These are phyloP conservation scores for Teratosphaeria viscida DNA, from an alignment of 2,329 filamentous ascomycete species.

Conservation along the genomic window DNA sequence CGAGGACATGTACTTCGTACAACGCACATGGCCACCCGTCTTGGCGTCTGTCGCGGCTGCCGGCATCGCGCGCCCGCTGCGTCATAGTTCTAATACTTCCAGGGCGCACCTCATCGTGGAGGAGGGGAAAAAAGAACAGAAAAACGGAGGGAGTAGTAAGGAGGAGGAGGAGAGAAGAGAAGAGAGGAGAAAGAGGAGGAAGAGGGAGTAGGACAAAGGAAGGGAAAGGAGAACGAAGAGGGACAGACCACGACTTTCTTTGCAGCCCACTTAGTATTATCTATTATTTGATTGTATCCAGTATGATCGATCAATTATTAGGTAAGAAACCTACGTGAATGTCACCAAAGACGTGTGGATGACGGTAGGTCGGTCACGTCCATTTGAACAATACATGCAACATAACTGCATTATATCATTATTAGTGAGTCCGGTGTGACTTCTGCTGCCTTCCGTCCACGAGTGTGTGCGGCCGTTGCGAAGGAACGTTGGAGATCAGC, in stretches of 20 bases:
- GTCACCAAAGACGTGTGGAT: not conserved
- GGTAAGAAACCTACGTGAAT: not conserved
- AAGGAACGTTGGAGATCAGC: not conserved
- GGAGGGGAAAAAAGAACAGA: too few relatives aligned
- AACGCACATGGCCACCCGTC: not conserved
- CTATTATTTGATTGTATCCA: too few relatives aligned
- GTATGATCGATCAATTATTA: not conserved
- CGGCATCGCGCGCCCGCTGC: not conserved
- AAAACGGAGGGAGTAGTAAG: too few relatives aligned
- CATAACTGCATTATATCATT: too few relatives aligned
- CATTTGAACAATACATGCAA: accelerated
- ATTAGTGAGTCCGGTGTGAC: too few relatives aligned
- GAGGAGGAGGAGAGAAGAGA: too few relatives aligned
- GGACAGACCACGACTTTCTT: not conserved
- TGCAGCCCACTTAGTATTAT: not conserved
- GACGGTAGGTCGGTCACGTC: not conserved
- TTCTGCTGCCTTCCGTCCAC: not conserved
- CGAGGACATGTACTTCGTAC: too few relatives aligned
- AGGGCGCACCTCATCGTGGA: too few relatives aligned
- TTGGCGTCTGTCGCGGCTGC: not conserved
- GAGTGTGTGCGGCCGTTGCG: not conserved
- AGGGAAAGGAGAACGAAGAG: too few relatives aligned
- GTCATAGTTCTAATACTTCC: not conserved
- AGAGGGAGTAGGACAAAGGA: too few relatives aligned
- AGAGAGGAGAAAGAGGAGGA: too few relatives aligned